Percentiles rank a stretch among this genome's conserved stretches.
These are phyloP conservation scores for Daedalea quercina DNA, from an alignment of 768 basidiomycete species.

Conservation along the genomic window DNA sequence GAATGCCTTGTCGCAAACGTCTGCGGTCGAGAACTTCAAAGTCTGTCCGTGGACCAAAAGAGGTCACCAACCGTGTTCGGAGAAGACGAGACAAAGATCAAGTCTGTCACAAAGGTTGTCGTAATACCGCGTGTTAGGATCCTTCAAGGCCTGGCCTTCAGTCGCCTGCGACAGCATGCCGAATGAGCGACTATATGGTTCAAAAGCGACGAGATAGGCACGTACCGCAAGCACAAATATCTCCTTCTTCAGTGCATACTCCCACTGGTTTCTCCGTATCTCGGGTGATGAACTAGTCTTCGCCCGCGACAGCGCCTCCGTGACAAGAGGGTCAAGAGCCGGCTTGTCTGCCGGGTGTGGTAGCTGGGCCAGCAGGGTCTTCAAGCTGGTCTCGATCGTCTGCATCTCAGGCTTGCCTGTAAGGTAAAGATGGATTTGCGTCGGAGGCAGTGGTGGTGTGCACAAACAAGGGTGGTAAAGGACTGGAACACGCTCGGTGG, in stretches of 20 bases:
- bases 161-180: slow-evolving; percentile 36
- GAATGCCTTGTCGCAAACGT: slow-evolving; percentile 72
- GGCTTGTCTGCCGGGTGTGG: slow-evolving; percentile 43
- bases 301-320: slow-evolving; percentile 34
- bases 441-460: too few relatives aligned
- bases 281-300: slow-evolving; percentile 40
- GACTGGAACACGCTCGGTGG: too few relatives aligned
- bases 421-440: too few relatives aligned
- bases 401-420: slow-evolving; percentile 33
- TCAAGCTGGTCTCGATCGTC: slow-evolving; percentile 45
- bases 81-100: slow-evolving; percentile 71
- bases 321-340: slow-evolving; percentile 43
- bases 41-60: neutral
- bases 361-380: slow-evolving; percentile 44
- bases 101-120: slow-evolving; percentile 50
- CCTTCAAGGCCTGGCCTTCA: slow-evolving; percentile 60
- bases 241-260: slow-evolving; percentile 63
- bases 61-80: slow-evolving; percentile 56
- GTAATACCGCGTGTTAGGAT: slow-evolving; percentile 52
- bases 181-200: neutral
- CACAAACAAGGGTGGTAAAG: too few relatives aligned
- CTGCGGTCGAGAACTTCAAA: slow-evolving; percentile 27
- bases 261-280: slow-evolving; percentile 68
- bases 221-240: slow-evolving; percentile 67
- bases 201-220: slow-evolving; percentile 9